These are phyloP conservation scores for Alternaria ethzedia DNA, from an alignment of 2,329 filamentous ascomycete genomes.

Conservation along the genomic window DNA sequence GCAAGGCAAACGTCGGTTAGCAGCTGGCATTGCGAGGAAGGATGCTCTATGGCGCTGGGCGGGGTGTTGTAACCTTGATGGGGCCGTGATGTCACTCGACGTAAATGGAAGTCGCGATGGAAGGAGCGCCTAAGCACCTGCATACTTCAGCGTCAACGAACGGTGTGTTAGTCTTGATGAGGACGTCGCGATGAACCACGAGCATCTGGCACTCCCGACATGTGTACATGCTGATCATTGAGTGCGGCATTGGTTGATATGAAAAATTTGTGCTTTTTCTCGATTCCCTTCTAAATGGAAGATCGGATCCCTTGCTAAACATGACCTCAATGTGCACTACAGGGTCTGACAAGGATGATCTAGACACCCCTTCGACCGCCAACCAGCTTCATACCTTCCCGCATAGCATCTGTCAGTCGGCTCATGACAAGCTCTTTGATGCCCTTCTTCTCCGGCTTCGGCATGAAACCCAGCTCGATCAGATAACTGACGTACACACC, in stretches of 20 bases:
- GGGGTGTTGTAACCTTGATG: background rate
- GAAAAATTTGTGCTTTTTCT: background rate
- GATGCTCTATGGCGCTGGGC: background rate
- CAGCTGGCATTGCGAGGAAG: background rate
- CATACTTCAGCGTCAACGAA: background rate
- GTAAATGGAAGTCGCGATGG: background rate
- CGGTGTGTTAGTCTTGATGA: background rate
- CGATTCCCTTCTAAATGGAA: background rate
- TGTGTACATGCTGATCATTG: background rate
- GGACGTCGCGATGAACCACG: background rate
- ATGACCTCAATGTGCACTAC: background rate
- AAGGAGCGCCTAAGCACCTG: background rate
- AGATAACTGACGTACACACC: constrained; percentile 70
- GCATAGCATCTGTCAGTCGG: constrained; percentile 41
- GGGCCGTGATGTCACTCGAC: background rate
- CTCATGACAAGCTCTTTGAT: constrained; percentile 35
- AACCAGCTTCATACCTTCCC: constrained; percentile 42
- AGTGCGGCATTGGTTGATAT: background rate
- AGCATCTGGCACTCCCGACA: background rate
- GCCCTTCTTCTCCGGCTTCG: constrained; percentile 39
- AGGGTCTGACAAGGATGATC: background rate
- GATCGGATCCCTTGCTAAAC: background rate
- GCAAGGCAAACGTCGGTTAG: background rate
- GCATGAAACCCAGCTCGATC: constrained; percentile 67
- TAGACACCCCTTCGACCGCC: constrained; percentile 41